Evolutionary conservation across 1,284 basidiomycete species (phyloP).

Genomic region (Fomitopsis betulina): DNA sequence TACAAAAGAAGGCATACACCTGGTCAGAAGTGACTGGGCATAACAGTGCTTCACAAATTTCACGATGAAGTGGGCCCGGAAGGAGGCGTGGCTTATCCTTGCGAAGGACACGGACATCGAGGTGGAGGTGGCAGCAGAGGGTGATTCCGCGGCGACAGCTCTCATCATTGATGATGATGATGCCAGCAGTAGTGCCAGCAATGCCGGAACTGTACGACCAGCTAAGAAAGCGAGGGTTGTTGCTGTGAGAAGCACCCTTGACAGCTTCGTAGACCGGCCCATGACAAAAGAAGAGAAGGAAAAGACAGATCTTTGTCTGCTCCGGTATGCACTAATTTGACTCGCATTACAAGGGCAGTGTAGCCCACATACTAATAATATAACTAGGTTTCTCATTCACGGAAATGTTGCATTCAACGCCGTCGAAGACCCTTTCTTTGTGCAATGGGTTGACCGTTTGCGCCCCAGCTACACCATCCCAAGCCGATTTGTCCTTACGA

Average conservation of each 20-base stretch:
- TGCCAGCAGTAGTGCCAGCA: too few species aligned
- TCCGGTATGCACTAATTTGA: constrained; percentile 6
- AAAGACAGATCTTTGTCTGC: not conserved
- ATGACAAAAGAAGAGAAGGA: constrained; percentile 3
- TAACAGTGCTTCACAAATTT: too few species aligned
- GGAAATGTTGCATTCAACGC: constrained; percentile 2
- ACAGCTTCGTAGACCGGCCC: not conserved
- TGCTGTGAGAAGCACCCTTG: not conserved
- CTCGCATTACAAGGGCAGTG: not conserved
- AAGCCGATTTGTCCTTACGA: constrained; percentile 15
- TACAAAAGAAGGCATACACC: too few species aligned
- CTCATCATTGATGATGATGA: not conserved
- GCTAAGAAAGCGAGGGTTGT: too few species aligned
- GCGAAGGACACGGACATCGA: not conserved
- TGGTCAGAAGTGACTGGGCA: too few species aligned
- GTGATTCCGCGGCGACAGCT: not conserved
- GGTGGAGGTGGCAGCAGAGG: not conserved
- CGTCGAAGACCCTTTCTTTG: constrained; percentile 3
- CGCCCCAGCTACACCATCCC: constrained; percentile 5
- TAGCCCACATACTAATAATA: not conserved
- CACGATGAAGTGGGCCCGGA: not conserved
- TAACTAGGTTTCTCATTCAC: constrained; percentile 5
- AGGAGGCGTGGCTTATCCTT: not conserved
- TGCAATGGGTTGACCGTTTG: not conserved
- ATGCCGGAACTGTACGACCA: too few species aligned